Conservation (phyloP, 495 filamentous ascomycete genomes). For the Neurospora sp. region DNA sequence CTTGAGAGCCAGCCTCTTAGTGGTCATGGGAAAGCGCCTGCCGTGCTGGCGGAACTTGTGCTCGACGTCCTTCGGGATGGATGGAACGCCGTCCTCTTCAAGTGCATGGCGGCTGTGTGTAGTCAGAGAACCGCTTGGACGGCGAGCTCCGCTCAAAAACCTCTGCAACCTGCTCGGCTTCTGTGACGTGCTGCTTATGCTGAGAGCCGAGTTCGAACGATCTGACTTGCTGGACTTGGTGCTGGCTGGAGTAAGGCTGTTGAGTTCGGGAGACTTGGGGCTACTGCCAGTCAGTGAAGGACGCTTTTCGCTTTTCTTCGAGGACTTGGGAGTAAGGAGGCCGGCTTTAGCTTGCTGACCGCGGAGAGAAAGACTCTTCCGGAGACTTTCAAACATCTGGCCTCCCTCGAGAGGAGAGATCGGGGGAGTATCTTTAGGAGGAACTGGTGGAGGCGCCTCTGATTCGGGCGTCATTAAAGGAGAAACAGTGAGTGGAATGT, state of each 20-base stretch:
- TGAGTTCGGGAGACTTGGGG: slow-evolving; percentile 11
- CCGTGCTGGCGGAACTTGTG: slow-evolving; percentile 24
- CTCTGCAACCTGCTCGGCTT: slow-evolving; percentile 30
- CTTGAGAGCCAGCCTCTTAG: slow-evolving; percentile 24
- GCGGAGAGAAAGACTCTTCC: background rate
- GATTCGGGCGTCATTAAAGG: slow-evolving; percentile 3
- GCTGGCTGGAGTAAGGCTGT: slow-evolving; percentile 16
- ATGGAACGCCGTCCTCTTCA: slow-evolving; percentile 20
- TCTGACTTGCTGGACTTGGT: slow-evolving; percentile 16
- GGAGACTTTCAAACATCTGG: background rate
- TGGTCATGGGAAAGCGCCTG: slow-evolving; percentile 17
- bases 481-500: background rate
- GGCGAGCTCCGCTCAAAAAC: slow-evolving; percentile 28
- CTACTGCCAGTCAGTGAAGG: background rate
- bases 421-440: slow-evolving; percentile 17
- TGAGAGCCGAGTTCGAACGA: slow-evolving; percentile 18
- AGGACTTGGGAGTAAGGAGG: background rate
- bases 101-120: slow-evolving; percentile 21
- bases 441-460: slow-evolving; percentile 20
- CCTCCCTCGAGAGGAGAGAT: slow-evolving; percentile 1
- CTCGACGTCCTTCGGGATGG: slow-evolving; percentile 24
- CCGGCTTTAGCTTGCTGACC: background rate
- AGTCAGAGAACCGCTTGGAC: slow-evolving; percentile 11
- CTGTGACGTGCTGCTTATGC: slow-evolving; percentile 24
- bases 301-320: background rate